These are phyloP conservation scores for Yamadazyma siamensis DNA, from an alignment of 1,139 yeast genomes.

Conservation along the genomic window DNA sequence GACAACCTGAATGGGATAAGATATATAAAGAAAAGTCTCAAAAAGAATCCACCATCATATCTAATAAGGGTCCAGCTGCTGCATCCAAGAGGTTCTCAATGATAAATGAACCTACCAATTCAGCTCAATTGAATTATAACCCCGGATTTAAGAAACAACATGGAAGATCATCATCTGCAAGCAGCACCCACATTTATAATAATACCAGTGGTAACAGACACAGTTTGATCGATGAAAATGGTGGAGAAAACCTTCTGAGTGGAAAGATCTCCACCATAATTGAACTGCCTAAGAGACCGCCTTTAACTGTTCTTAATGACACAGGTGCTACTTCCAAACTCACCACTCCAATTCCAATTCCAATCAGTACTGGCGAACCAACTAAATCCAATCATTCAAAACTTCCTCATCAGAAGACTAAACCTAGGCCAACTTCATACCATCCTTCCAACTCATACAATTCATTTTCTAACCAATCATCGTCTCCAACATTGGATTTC, in stretches of 20 bases:
- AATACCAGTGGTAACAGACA: slow-evolving; percentile 3
- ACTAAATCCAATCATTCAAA: slow-evolving; percentile 19
- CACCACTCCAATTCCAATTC: slow-evolving; percentile 10
- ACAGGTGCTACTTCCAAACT: slow-evolving; percentile 9
- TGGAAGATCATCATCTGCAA: slow-evolving; percentile 42
- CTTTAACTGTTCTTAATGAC: slow-evolving; percentile 11
- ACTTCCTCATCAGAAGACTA: slow-evolving; percentile 46
- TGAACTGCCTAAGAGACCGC: slow-evolving; percentile 39
- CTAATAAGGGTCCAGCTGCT: slow-evolving; percentile 11
- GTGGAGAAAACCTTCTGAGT: not conserved
- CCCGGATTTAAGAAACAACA: slow-evolving; percentile 12
- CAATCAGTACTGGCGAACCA: slow-evolving; percentile 3
- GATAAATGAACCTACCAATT: slow-evolving; percentile 43
- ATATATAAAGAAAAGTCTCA: slow-evolving; percentile 38
- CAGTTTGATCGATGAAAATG: slow-evolving; percentile 1
- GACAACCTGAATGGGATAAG: slow-evolving; percentile 89
- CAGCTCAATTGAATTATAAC: slow-evolving; percentile 21
- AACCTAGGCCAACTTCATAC: slow-evolving; percentile 78
- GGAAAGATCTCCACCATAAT: slow-evolving; percentile 32
- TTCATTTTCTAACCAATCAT: slow-evolving; percentile 45
- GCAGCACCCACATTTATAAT: slow-evolving; percentile 5
- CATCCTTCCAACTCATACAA: slow-evolving; percentile 79
- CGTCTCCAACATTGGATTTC: slow-evolving; percentile 28
- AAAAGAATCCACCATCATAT: slow-evolving; percentile 7
- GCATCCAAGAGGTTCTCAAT: slow-evolving; percentile 41